A percentile compares a stretch with the other conserved stretches of the same genome.
phyloP scores from a whole-genome alignment of 164 flowering plant species.

The Warburgia ugandensis region DNA sequence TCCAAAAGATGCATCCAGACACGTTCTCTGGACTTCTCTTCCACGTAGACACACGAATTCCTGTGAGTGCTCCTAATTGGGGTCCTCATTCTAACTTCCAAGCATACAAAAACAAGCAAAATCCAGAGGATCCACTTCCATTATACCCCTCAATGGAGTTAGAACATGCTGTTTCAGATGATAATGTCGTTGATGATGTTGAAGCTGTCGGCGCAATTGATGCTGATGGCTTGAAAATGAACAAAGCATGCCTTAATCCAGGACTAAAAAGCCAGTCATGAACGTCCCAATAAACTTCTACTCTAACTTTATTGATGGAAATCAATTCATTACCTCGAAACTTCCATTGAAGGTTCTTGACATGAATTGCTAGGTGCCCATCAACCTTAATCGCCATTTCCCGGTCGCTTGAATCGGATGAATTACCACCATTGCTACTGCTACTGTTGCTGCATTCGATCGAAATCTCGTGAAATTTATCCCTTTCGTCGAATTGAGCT shows the following conservation, averaged over 20 bases:
- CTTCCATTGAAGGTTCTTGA: constrained; percentile 72
- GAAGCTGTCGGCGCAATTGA: constrained; percentile 21
- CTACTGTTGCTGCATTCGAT: constrained; percentile 41
- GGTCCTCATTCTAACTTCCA: constrained; percentile 40
- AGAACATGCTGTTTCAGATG: constrained; percentile 9
- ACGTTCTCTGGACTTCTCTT: background rate
- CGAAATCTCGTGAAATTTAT: constrained; percentile 45
- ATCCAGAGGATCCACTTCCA: constrained; percentile 38
- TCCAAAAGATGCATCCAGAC: background rate
- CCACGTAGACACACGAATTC: background rate
- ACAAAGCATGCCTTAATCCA: constrained; percentile 57
- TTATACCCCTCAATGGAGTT: constrained; percentile 24
- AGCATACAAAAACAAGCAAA: constrained; percentile 65
- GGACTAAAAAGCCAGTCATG: constrained; percentile 77
- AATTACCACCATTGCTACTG: constrained; percentile 2
- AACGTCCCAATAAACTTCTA: constrained; percentile 73
- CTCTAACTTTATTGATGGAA: constrained; percentile 33
- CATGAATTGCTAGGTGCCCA: constrained; percentile 50
- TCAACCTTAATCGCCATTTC: constrained; percentile 71
- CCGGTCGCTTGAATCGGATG: constrained; percentile 28
- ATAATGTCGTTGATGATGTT: constrained; percentile 18
- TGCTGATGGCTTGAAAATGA: constrained; percentile 55
- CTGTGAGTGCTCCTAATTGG: background rate
- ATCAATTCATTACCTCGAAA: constrained; percentile 66
- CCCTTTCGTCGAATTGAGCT: constrained; percentile 48